A percentile compares a stretch with the other conserved stretches of the same genome.
Conservation (phyloP, 2,329 filamentous ascomycete genomes). For the Penicillium paneum region DNA sequence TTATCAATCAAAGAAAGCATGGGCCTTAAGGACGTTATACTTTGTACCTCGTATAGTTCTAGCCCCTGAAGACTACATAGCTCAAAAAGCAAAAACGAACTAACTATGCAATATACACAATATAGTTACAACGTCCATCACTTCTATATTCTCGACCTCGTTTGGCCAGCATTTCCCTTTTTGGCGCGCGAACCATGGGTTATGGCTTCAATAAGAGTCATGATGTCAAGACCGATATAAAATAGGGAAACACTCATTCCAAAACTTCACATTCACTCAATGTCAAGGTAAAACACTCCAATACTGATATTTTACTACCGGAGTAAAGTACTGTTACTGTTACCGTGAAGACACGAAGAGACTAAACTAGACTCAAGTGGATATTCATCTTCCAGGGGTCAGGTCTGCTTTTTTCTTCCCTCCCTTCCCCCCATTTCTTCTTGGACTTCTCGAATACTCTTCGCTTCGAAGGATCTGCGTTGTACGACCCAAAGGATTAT, state of each 20-base stretch:
- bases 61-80: background rate
- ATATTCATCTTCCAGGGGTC: slow-evolving; percentile 26
- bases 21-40: background rate
- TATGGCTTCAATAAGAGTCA: slow-evolving; percentile 8
- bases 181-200: background rate
- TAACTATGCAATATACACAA: background rate
- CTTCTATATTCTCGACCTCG: background rate
- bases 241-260: too few species aligned
- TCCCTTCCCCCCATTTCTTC: slow-evolving; percentile 7
- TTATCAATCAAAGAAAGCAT: background rate
- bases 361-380: slow-evolving; percentile 23
- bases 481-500: background rate
- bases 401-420: slow-evolving; percentile 7
- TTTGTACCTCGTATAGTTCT: background rate
- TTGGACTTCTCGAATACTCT: background rate
- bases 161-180: background rate
- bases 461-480: background rate
- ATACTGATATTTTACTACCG: background rate
- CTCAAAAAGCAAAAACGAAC: background rate
- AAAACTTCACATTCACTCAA: background rate
- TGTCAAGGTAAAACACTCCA: background rate
- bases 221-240: slow-evolving; percentile 20
- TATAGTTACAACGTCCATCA: too few species aligned
- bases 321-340: slow-evolving; percentile 12
- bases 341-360: slow-evolving; percentile 21